Percentiles rank a stretch among this genome's conserved stretches.
These are phyloP conservation scores for Alternaria metachromatica DNA, from an alignment of 2,329 filamentous ascomycete genomes.

Conservation along the genomic window DNA sequence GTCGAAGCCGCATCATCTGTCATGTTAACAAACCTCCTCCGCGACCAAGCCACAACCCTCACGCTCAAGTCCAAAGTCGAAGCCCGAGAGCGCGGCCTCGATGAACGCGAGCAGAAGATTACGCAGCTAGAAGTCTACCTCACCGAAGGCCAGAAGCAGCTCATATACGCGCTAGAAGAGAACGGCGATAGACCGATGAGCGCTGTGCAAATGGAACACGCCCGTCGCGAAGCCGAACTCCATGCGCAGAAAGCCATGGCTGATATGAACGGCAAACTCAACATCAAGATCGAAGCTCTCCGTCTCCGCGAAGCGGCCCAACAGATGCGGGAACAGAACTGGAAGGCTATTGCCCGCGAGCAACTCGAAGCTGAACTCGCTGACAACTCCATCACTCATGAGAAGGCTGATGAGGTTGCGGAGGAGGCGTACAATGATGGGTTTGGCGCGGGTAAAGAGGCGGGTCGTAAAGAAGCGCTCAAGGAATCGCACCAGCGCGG, in stretches of 20 bases:
- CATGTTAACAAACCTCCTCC: conserved; percentile 19
- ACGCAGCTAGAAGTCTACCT: conserved; percentile 28
- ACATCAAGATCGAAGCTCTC: conserved; percentile 10
- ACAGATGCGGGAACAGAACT: conserved; percentile 27
- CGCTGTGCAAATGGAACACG: conserved; percentile 8
- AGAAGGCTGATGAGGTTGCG: conserved; percentile 1
- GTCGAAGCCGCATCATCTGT: conserved; percentile 13
- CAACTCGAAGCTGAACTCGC: conserved; percentile 14
- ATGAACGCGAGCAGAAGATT: conserved; percentile 18
- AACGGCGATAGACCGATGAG: conserved; percentile 14
- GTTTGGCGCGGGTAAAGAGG: conserved; percentile 4
- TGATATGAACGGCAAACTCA: conserved; percentile 10
- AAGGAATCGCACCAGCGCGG: not conserved
- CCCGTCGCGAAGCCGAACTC: conserved; percentile 13
- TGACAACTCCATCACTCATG: not conserved
- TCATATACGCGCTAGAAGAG: conserved; percentile 16
- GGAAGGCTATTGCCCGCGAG: conserved; percentile 14
- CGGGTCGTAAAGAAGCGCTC: not conserved
- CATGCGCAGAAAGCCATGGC: not conserved
- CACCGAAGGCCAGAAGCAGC: conserved; percentile 29
- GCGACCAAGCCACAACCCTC: conserved; percentile 21
- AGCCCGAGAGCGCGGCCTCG: conserved; percentile 16
- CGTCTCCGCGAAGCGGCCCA: conserved; percentile 19
- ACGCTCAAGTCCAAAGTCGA: conserved; percentile 9
- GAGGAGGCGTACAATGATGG: conserved; percentile 21